These are phyloP conservation scores for Aurifilum marmelostoma DNA, from an alignment of 2,329 filamentous ascomycete genomes.

Conservation along the genomic window DNA sequence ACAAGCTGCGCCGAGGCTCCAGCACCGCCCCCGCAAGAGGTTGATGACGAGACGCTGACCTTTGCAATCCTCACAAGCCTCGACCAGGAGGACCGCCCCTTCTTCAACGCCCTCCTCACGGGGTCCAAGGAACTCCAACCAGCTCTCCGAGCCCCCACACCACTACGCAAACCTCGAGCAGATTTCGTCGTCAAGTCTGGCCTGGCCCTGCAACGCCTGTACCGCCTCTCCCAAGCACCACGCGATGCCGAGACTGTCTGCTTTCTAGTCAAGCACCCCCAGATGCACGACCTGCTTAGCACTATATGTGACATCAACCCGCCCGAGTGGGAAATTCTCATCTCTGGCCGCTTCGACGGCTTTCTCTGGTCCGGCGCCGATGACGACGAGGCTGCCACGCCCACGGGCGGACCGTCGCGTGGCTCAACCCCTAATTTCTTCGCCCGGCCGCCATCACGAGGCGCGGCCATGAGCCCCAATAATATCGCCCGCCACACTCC, in stretches of 20 bases:
- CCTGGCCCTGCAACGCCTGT: conserved; percentile 80
- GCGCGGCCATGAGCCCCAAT: conserved; percentile 44
- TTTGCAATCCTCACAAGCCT: conserved; percentile 94
- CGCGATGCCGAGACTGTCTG: conserved; percentile 85
- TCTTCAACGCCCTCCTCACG: conserved; percentile 79
- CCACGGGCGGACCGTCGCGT: conserved; percentile 48
- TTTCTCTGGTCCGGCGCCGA: conserved; percentile 91
- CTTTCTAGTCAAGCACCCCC: conserved; percentile 81
- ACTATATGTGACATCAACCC: conserved; percentile 86
- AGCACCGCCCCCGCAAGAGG: conserved; percentile 78
- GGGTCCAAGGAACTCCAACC: conserved; percentile 61
- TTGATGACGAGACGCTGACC: conserved; percentile 90
- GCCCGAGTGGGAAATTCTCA: conserved; percentile 96
- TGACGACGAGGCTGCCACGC: conserved; percentile 45
- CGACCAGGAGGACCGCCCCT: conserved; percentile 71
- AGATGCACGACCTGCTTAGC: conserved; percentile 82
- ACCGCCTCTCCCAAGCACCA: conserved; percentile 72
- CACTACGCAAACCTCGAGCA: conserved; percentile 65
- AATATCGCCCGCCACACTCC: conserved; percentile 43
- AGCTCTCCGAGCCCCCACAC: conserved; percentile 68
- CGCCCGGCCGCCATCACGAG: conserved; percentile 45
- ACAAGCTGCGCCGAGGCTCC: conserved; percentile 75
- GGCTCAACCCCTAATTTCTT: conserved; percentile 59
- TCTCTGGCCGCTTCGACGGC: conserved; percentile 91
- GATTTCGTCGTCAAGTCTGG: conserved; percentile 76